A percentile compares a stretch with the other conserved stretches of the same genome.
phyloP scores from a whole-genome alignment of 2,329 filamentous ascomycete species.

The Sordariomycetes sp. region DNA sequence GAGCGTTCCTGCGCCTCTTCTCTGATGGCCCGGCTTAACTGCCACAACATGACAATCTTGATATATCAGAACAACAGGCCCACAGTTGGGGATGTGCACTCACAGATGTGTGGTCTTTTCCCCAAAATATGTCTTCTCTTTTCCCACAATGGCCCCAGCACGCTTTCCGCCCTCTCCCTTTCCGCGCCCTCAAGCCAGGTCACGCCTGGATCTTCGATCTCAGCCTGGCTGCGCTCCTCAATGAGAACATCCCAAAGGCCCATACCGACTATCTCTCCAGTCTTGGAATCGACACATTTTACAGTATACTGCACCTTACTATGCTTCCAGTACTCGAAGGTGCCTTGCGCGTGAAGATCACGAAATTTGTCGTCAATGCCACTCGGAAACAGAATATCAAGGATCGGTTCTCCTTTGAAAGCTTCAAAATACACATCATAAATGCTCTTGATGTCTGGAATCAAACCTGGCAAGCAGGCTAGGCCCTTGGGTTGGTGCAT shows the following conservation, averaged over 20 bases:
- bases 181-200: conserved; percentile 34
- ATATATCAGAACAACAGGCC: no score
- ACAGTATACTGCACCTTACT: conserved; percentile 32
- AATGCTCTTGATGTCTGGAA: conserved; percentile 33
- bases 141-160: conserved; percentile 31
- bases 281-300: conserved; percentile 35
- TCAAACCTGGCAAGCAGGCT: conserved; percentile 32
- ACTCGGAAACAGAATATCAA: conserved; percentile 30
- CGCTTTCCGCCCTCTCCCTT: conserved; percentile 29
- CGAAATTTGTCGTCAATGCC: conserved; percentile 26
- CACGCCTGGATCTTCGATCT: conserved; percentile 32
- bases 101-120: conserved; percentile 29
- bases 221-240: conserved; percentile 24
- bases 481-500: no score
- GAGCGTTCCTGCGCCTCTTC: conserved; percentile 28
- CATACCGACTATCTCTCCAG: conserved; percentile 35
- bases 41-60: conserved; percentile 31
- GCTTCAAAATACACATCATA: conserved; percentile 38
- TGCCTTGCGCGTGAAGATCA: conserved; percentile 30
- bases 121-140: conserved; percentile 29
- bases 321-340: conserved; percentile 27
- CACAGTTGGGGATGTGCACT: no score
- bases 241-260: conserved; percentile 34
- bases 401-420: conserved; percentile 30
- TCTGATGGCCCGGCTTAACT: conserved; percentile 31